Evolutionary conservation across 2,329 filamentous ascomycete genomes (phyloP).

Genomic region (Diaporthe citri): DNA sequence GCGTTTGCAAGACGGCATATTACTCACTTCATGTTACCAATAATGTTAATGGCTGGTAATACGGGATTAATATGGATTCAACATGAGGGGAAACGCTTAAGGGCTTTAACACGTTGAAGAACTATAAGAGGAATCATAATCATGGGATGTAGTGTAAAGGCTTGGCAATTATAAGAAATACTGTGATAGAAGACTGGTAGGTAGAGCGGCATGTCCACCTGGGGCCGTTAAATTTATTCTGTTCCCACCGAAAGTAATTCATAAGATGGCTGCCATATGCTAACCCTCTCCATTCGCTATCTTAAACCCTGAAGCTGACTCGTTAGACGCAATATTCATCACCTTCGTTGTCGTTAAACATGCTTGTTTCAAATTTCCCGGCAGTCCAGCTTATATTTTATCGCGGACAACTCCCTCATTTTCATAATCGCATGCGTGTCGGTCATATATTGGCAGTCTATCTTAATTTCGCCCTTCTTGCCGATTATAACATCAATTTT

Average conservation of each 20-base stretch:
- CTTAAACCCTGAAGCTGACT: neutral
- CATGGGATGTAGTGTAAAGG: no score
- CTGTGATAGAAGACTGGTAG: neutral
- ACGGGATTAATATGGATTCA: no score
- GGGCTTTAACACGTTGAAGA: no score
- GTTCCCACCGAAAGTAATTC: neutral
- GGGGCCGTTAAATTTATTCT: neutral
- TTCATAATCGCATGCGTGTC: neutral
- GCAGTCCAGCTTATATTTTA: neutral
- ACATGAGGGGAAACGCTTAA: no score
- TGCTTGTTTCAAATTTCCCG: neutral
- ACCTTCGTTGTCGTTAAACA: neutral
- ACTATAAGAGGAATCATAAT: no score
- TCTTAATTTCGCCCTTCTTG: neutral
- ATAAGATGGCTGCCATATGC: neutral
- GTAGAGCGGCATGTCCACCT: neutral
- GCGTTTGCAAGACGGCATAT: no score
- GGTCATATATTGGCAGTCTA: neutral
- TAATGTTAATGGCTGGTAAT: no score
- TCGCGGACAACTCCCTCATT: neutral
- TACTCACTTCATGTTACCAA: no score
- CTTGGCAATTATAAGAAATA: no score
- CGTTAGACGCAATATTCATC: neutral
- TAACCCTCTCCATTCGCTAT: neutral
- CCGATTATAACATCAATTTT: neutral